phyloP scores from a whole-genome alignment of 306 rosid species.

The Gillenia trifoliata region DNA sequence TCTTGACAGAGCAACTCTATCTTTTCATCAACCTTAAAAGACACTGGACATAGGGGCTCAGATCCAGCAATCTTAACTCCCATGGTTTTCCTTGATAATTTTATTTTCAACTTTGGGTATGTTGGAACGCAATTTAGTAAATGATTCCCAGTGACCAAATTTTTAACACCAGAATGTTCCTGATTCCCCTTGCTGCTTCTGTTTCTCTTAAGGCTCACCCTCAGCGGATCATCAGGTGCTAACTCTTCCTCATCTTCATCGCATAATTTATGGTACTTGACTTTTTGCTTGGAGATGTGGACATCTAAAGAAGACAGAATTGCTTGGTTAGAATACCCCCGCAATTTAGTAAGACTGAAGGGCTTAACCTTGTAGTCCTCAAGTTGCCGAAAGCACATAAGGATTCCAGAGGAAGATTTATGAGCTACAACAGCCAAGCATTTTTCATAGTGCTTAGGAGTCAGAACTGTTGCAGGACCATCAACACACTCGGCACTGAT shows the following conservation, averaged over 20 bases:
- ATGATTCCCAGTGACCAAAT: constrained; percentile 22
- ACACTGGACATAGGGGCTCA: constrained; percentile 20
- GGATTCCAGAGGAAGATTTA: constrained; percentile 44
- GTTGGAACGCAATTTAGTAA: constrained; percentile 28
- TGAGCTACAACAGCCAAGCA: constrained; percentile 31
- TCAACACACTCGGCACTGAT: constrained; percentile 73
- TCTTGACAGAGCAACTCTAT: constrained; percentile 76
- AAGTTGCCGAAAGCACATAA: constrained; percentile 63
- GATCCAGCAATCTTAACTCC: constrained; percentile 36
- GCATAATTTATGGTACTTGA: constrained; percentile 22
- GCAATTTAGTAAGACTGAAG: constrained; percentile 58
- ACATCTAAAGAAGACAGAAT: constrained; percentile 44
- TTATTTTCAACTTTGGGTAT: constrained; percentile 59
- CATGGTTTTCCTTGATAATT: constrained; percentile 40
- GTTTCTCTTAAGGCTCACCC: constrained; percentile 37
- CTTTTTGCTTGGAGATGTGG: constrained; percentile 36
- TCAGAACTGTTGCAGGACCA: constrained; percentile 73
- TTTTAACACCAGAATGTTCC: constrained; percentile 26
- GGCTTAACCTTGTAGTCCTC: constrained; percentile 58
- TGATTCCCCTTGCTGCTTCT: constrained; percentile 34
- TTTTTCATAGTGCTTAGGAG: constrained; percentile 70
- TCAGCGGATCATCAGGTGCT: constrained; percentile 34
- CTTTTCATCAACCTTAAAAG: constrained; percentile 50
- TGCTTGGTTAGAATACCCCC: constrained; percentile 62
- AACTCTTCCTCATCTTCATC: constrained; percentile 41